phyloP scores from a whole-genome alignment of 331 rosid genomes.

The Ulmus americana region DNA sequence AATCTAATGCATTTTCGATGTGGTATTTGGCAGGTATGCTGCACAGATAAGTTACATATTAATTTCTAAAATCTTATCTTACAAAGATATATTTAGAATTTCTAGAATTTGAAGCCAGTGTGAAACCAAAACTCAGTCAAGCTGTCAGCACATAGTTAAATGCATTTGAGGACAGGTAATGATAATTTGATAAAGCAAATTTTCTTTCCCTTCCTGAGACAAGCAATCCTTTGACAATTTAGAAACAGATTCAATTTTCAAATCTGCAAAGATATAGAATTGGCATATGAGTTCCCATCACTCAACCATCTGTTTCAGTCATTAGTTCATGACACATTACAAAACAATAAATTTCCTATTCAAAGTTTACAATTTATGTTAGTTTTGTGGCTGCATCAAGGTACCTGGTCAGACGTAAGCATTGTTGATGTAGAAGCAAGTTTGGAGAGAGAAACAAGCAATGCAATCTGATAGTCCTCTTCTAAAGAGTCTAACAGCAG shows the following conservation, averaged over 20 bases:
- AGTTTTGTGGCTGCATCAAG: neutral
- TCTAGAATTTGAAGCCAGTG: too few species aligned
- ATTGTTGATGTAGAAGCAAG: constrained; percentile 44
- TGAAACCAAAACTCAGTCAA: too few species aligned
- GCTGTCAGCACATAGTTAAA: too few species aligned
- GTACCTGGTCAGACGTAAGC: constrained; percentile 52
- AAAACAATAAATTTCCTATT: neutral
- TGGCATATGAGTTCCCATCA: neutral
- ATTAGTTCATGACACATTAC: neutral
- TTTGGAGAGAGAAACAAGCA: constrained; percentile 69
- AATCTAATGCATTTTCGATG: too few species aligned
- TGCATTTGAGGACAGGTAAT: too few species aligned
- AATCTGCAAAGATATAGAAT: neutral
- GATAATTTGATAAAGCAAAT: neutral
- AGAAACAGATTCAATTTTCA: neutral
- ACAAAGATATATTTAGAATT: too few species aligned
- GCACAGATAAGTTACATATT: too few species aligned
- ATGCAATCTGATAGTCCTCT: constrained; percentile 45
- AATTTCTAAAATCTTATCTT: too few species aligned
- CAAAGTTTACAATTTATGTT: neutral
- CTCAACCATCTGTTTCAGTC: neutral
- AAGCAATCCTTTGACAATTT: neutral
- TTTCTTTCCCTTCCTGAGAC: neutral
- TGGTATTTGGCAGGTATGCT: too few species aligned
- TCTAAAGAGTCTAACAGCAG: constrained; percentile 41